phyloP scores from a whole-genome alignment of 768 basidiomycete species.

The Holtermanniella nyarrowii region DNA sequence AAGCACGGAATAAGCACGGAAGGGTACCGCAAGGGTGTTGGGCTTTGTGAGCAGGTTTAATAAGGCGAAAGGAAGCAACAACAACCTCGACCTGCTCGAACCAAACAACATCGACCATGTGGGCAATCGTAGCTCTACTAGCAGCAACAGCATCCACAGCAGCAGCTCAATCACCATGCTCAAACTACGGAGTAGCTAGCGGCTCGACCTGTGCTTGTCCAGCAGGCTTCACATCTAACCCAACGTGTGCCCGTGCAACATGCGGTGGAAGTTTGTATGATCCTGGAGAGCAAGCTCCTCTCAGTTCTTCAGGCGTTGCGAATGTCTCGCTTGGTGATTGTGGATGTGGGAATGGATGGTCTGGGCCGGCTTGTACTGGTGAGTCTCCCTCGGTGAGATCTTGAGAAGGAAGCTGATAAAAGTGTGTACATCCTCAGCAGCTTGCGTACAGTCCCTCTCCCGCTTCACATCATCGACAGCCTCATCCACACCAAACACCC shows the following conservation, averaged over 20 bases:
- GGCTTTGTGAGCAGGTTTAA: too few species aligned
- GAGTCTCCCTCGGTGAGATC: too few species aligned
- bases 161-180: background rate
- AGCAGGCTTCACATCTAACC: constrained; percentile 7
- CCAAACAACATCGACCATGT: too few species aligned
- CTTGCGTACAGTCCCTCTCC: constrained; percentile 54
- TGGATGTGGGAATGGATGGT: constrained; percentile 64
- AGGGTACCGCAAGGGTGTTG: too few species aligned
- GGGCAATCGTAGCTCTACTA: too few species aligned
- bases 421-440: constrained; percentile 58
- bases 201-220: background rate
- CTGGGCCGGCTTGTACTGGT: constrained; percentile 46
- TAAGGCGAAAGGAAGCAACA: too few species aligned
- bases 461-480: constrained; percentile 43
- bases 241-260: constrained; percentile 58
- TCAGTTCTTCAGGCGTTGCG: constrained; percentile 45
- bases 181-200: background rate
- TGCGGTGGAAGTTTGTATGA: constrained; percentile 68
- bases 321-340: constrained; percentile 63
- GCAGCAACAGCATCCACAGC: too few species aligned
- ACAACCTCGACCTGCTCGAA: too few species aligned
- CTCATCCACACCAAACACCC: constrained; percentile 9
- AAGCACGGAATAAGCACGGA: too few species aligned
- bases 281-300: constrained; percentile 51
- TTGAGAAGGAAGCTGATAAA: background rate